phyloP scores from a whole-genome alignment of 768 basidiomycete species.

The Coprinopsis strossmayeri region DNA sequence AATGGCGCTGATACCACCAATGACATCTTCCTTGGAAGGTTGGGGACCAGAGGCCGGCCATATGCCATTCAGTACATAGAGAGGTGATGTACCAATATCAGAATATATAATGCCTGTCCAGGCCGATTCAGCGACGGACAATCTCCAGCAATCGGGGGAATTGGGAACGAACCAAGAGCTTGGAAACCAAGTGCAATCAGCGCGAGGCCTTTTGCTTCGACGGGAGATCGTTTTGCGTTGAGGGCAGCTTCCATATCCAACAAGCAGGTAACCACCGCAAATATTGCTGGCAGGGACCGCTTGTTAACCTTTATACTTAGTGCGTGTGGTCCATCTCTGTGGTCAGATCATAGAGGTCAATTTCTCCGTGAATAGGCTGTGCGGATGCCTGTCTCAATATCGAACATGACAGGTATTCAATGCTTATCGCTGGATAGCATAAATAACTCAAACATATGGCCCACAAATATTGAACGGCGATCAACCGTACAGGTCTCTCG shows the following conservation, averaged over 20 bases:
- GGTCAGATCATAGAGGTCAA: too few relatives aligned
- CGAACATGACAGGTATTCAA: neutral
- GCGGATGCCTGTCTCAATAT: too few relatives aligned
- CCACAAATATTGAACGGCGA: too few relatives aligned
- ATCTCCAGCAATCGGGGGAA: neutral
- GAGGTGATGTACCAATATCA: slow-evolving; percentile 52
- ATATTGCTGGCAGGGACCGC: too few relatives aligned
- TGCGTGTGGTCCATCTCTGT: too few relatives aligned
- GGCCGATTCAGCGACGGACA: too few relatives aligned
- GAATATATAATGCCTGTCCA: slow-evolving; percentile 39
- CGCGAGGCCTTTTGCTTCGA: neutral
- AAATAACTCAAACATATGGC: slow-evolving; percentile 1
- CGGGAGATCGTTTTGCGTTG: slow-evolving; percentile 3
- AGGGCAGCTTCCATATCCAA: neutral
- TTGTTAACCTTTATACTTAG: too few relatives aligned
- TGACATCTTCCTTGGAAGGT: slow-evolving; percentile 52
- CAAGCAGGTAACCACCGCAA: too few relatives aligned
- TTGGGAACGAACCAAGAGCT: slow-evolving; percentile 2
- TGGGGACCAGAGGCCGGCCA: slow-evolving; percentile 42
- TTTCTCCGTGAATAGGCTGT: too few relatives aligned
- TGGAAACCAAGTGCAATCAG: slow-evolving; percentile 9
- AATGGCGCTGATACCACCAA: slow-evolving; percentile 58
- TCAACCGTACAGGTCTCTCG: neutral
- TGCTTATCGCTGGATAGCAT: slow-evolving; percentile 2
- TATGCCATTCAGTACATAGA: slow-evolving; percentile 62